Evolutionary conservation across 495 filamentous ascomycete species (phyloP).

Genomic region (Lophiotrema nucula): DNA sequence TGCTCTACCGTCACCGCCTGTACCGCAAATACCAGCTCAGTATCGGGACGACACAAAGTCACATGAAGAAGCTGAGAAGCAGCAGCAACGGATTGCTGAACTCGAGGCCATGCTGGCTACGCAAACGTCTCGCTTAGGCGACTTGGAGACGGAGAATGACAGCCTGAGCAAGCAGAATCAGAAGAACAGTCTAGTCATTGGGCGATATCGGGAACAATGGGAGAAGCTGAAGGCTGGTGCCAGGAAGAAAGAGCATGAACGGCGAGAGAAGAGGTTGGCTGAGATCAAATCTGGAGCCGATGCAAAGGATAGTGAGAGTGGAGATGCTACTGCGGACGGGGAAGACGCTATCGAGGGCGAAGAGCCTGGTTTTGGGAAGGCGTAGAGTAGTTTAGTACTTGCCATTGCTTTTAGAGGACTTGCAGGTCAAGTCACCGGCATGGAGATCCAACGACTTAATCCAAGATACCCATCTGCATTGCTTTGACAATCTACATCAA

Average conservation of each 20-base stretch:
- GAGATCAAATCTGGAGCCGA: slow-evolving; percentile 53
- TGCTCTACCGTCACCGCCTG: slow-evolving; percentile 30
- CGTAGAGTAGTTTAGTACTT: too few relatives aligned
- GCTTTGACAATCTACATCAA: too few relatives aligned
- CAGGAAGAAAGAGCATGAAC: slow-evolving; percentile 20
- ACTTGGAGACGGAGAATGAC: slow-evolving; percentile 40
- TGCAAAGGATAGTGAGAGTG: slow-evolving; percentile 18
- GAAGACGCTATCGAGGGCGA: slow-evolving; percentile 7
- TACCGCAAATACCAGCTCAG: neutral
- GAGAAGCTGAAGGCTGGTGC: slow-evolving; percentile 83
- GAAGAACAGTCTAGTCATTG: slow-evolving; percentile 63
- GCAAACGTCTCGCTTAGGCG: slow-evolving; percentile 55
- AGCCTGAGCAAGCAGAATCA: slow-evolving; percentile 64
- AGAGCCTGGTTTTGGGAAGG: slow-evolving; percentile 28
- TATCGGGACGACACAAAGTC: neutral
- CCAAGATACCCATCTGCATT: too few relatives aligned
- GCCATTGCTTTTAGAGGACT: too few relatives aligned
- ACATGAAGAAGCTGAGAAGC: neutral
- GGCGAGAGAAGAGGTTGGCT: slow-evolving; percentile 47
- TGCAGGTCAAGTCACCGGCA: too few relatives aligned
- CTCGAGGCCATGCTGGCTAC: slow-evolving; percentile 57
- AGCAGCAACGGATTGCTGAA: slow-evolving; percentile 47
- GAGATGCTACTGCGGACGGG: slow-evolving; percentile 1
- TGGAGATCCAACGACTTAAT: too few relatives aligned
- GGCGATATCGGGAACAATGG: slow-evolving; percentile 74